phyloP scores from a whole-genome alignment of 2,329 filamentous ascomycete genomes.

The Zasmidium angulare region DNA sequence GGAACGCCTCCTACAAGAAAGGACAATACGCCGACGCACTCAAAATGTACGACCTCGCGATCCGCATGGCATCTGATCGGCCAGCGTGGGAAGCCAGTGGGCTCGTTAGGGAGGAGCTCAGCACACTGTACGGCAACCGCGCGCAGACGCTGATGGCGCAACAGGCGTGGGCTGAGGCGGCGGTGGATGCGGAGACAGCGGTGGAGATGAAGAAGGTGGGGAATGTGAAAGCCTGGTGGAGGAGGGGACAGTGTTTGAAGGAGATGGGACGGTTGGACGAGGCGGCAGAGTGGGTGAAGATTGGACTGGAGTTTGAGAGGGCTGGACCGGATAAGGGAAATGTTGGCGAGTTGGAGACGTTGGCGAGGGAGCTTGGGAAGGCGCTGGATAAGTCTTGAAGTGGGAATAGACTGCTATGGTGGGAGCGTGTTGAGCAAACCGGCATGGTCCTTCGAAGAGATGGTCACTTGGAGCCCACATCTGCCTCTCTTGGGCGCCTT shows the following conservation, averaged over 20 bases:
- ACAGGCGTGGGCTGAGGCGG: conserved; percentile 78
- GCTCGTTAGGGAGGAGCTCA: conserved; percentile 80
- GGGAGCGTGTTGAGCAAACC: not conserved
- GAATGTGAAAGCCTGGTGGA: conserved; percentile 95
- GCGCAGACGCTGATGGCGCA: conserved; percentile 86
- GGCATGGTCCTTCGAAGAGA: no score
- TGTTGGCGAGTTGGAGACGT: conserved; percentile 33
- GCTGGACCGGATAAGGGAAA: conserved; percentile 32
- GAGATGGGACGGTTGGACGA: conserved; percentile 91
- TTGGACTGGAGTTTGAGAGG: conserved; percentile 65
- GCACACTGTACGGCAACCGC: conserved; percentile 77
- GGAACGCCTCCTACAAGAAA: conserved; percentile 81
- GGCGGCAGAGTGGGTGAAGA: conserved; percentile 73
- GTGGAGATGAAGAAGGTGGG: conserved; percentile 82
- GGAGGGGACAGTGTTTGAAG: conserved; percentile 76
- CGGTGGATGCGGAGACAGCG: conserved; percentile 83
- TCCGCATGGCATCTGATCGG: conserved; percentile 81
- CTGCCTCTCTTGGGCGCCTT: no score
- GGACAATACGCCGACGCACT: conserved; percentile 71
- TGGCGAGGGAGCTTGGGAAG: conserved; percentile 29
- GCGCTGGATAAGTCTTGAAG: conserved; percentile 15
- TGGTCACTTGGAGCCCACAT: no score
- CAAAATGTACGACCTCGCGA: conserved; percentile 77
- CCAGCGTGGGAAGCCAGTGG: conserved; percentile 86
- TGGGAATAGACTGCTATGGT: not conserved